These are phyloP conservation scores for Melaleuca alternifolia DNA, from an alignment of 345 rosid species.

Conservation along the genomic window DNA sequence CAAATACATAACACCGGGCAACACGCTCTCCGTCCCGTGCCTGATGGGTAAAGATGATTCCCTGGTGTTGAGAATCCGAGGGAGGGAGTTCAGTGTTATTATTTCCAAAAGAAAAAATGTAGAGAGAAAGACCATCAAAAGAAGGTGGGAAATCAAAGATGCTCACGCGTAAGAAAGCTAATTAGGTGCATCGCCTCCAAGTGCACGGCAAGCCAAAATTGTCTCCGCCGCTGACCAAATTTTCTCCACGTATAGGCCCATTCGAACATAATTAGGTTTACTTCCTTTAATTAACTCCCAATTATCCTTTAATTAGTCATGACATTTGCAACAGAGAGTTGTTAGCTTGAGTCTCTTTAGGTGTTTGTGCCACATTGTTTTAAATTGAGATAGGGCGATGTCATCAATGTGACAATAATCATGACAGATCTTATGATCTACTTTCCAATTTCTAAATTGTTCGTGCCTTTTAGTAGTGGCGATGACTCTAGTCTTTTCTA, in stretches of 20 bases:
- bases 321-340: too few relatives aligned
- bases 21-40: neutral
- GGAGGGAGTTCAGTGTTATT: neutral
- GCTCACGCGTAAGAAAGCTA: neutral
- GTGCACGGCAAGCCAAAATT: neutral
- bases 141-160: fast-evolving
- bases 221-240: neutral
- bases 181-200: neutral
- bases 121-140: neutral
- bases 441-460: neutral
- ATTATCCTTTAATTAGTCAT: neutral
- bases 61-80: neutral
- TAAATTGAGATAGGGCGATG: too few relatives aligned
- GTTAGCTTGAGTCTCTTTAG: too few relatives aligned
- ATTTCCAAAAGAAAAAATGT: neutral
- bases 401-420: too few relatives aligned
- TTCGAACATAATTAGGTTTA: neutral
- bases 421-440: too few relatives aligned
- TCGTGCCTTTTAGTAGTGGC: neutral
- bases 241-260: neutral
- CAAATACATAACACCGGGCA: too few relatives aligned
- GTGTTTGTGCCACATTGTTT: too few relatives aligned
- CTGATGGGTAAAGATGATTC: too few relatives aligned
- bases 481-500: neutral
- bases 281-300: neutral